Percentiles rank a stretch among this genome's conserved stretches.
phyloP scores from a whole-genome alignment of 345 rosid genomes.

The Gossypium australe region DNA sequence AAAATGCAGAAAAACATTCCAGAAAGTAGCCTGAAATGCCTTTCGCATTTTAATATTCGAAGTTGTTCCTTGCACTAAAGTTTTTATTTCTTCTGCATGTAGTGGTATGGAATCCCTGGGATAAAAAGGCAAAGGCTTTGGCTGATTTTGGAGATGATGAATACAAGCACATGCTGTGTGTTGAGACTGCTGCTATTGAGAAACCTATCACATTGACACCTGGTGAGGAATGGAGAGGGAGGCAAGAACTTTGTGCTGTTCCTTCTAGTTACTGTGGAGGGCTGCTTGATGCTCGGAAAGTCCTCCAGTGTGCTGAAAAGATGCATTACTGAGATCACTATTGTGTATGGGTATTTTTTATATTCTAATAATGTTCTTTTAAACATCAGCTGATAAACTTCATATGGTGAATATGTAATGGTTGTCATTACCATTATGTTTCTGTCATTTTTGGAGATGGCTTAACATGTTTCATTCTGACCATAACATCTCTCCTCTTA shows the following conservation, averaged over 20 bases:
- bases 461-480: no score
- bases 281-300: conserved; percentile 88
- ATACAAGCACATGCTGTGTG: conserved; percentile 91
- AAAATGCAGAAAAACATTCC: neutral
- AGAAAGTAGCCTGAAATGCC: neutral
- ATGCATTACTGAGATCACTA: conserved; percentile 8
- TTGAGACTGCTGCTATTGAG: conserved; percentile 84
- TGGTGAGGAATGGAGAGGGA: conserved; percentile 95
- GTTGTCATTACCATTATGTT: no score
- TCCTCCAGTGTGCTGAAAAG: conserved; percentile 46
- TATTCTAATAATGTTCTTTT: no score
- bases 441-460: no score
- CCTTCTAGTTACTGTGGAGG: conserved; percentile 96
- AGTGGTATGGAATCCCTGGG: conserved; percentile 99
- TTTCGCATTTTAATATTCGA: neutral
- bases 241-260: conserved; percentile 80
- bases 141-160: conserved; percentile 93
- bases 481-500: no score
- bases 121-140: conserved; percentile 79
- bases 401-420: no score
- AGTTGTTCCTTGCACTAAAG: neutral
- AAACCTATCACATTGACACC: conserved; percentile 81
- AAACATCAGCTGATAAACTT: no score
- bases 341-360: conserved; percentile 33
- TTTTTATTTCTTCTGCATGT: conserved; percentile 17